A percentile compares a stretch with the other conserved stretches of the same genome.
Conservation (phyloP, 1,139 yeast genomes). For the Suhomyces bribrorum region DNA sequence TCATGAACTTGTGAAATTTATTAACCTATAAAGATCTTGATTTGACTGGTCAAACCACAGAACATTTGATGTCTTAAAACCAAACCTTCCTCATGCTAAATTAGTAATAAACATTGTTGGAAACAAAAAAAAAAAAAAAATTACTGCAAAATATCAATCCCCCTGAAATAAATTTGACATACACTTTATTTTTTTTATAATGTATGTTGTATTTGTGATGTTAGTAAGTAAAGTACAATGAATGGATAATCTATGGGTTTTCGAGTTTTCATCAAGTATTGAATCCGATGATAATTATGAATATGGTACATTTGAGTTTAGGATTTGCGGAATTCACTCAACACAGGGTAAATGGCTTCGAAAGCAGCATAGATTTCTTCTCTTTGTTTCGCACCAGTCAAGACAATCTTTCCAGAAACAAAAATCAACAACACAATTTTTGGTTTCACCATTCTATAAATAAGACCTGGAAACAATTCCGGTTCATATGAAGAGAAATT, state of each 20-base stretch:
- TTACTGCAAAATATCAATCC: constrained; percentile 3
- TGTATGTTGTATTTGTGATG: constrained; percentile 3
- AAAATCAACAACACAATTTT: constrained; percentile 93
- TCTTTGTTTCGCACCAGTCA: constrained; percentile 98
- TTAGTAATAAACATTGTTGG: constrained; percentile 6
- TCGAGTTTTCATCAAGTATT: constrained; percentile 1
- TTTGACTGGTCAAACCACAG: constrained; percentile 3
- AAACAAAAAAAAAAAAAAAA: constrained; percentile 3
- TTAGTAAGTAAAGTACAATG: constrained; percentile 9
- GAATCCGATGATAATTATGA: neutral
- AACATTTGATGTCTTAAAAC: too few species aligned
- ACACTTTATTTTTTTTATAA: constrained; percentile 3
- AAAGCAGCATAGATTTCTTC: constrained; percentile 98
- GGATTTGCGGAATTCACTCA: constrained; percentile 94
- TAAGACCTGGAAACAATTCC: constrained; percentile 95
- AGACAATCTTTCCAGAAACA: constrained; percentile 95
- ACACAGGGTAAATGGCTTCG: constrained; percentile 96
- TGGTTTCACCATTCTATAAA: constrained; percentile 99
- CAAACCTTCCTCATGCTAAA: constrained; percentile 8
- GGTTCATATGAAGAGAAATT: constrained; percentile 99
- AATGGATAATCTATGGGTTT: constrained; percentile 3
- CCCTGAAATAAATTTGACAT: constrained; percentile 7
- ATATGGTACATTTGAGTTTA: constrained; percentile 24
- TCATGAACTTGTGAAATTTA: constrained; percentile 2
- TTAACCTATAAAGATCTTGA: constrained; percentile 10